phyloP scores from a whole-genome alignment of 2,329 filamentous ascomycete species.

The Trichoderma gracile region DNA sequence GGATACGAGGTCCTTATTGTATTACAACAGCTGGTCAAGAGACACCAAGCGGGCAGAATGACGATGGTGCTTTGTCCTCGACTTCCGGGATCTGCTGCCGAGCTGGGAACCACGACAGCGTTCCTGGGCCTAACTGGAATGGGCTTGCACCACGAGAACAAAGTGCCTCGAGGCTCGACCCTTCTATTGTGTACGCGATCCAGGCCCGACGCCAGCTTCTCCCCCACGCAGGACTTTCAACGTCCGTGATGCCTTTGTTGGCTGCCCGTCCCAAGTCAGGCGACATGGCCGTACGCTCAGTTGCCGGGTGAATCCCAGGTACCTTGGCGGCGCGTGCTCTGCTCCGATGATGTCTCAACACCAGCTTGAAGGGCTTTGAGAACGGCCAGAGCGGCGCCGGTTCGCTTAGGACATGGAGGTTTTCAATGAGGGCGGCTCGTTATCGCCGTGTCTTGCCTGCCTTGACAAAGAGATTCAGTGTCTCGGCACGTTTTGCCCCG shows the following conservation, averaged over 20 bases:
- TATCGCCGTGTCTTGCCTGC: not conserved
- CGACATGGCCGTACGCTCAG: not conserved
- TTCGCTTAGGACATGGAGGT: not conserved
- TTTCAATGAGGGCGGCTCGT: not conserved
- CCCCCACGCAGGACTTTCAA: not conserved
- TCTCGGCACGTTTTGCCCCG: not conserved
- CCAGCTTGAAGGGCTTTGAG: not conserved
- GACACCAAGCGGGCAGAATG: not conserved
- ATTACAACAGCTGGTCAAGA: not conserved
- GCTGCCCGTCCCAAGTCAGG: not conserved
- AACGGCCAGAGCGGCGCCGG: not conserved
- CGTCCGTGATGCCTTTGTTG: not conserved
- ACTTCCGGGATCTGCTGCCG: not conserved
- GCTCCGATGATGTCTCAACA: not conserved
- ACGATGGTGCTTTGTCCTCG: not conserved
- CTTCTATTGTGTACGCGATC: not conserved
- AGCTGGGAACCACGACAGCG: not conserved
- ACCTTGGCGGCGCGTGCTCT: constrained; percentile 6
- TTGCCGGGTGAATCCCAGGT: not conserved
- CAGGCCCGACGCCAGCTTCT: not conserved
- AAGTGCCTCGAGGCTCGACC: constrained; percentile 6
- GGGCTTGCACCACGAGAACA: constrained; percentile 15
- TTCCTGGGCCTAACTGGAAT: constrained; percentile 16
- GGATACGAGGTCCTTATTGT: too few species aligned
- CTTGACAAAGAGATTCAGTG: not conserved